These are phyloP conservation scores for Buddleja alternifolia DNA, from an alignment of 257 asterid species.

Conservation along the genomic window DNA sequence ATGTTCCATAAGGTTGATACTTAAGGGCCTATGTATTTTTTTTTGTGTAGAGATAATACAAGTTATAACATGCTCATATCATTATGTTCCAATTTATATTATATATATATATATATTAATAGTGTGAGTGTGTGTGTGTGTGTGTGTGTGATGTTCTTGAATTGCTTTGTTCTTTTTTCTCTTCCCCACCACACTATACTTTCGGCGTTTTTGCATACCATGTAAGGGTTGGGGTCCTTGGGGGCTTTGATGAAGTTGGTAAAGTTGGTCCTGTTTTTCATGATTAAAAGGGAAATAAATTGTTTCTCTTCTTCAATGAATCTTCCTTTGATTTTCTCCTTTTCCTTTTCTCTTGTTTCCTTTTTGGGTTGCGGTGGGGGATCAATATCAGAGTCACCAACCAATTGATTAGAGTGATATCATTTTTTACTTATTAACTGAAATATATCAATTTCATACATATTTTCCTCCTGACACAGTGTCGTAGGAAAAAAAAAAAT, in stretches of 20 bases:
- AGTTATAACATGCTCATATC: no score
- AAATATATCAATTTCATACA: no score
- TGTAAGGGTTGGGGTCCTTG: not conserved
- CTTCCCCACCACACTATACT: slow-evolving; percentile 27
- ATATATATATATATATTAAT: not conserved
- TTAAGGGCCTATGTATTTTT: not conserved
- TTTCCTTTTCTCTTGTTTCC: not conserved
- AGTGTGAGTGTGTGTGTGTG: not conserved
- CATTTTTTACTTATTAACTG: no score
- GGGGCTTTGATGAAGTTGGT: not conserved
- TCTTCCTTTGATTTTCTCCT: not conserved
- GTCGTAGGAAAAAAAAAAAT: no score
- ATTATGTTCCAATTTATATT: no score
- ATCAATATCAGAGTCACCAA: not conserved
- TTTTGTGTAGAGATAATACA: not conserved
- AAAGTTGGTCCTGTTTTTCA: slow-evolving; percentile 18
- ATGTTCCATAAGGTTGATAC: slow-evolving; percentile 4
- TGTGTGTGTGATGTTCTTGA: not conserved
- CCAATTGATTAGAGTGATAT: no score
- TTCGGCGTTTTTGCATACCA: slow-evolving; percentile 43
- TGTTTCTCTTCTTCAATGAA: not conserved
- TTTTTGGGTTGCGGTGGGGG: not conserved
- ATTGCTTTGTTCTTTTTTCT: not conserved
- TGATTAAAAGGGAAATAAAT: not conserved
- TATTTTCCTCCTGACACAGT: no score